Percentiles rank a stretch among this genome's conserved stretches.
phyloP scores from a whole-genome alignment of 2,329 filamentous ascomycete genomes.

The Arthrobotrys sinensis region DNA sequence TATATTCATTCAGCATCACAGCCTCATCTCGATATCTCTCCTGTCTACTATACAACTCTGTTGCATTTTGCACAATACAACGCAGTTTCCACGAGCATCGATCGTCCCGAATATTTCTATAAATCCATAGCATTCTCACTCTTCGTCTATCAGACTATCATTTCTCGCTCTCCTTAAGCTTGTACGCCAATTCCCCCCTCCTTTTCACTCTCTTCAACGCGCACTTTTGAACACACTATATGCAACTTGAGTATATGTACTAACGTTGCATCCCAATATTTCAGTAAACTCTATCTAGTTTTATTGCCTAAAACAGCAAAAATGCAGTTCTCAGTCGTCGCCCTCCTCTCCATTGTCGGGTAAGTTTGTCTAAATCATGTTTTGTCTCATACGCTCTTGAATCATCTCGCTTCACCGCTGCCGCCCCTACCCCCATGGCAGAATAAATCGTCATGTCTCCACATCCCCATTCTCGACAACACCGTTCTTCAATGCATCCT shows the following conservation, averaged over 20 bases:
- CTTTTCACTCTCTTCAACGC: not conserved
- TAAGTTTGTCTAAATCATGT: constrained; percentile 34
- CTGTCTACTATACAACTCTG: constrained; percentile 5
- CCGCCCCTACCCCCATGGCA: not conserved
- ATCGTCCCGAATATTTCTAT: constrained; percentile 21
- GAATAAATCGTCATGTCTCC: not conserved
- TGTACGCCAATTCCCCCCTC: constrained; percentile 1
- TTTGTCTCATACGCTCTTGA: constrained; percentile 21
- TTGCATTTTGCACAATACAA: constrained; percentile 45
- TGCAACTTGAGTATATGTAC: too few relatives aligned
- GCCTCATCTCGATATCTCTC: constrained; percentile 20
- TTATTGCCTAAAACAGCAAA: constrained; percentile 23
- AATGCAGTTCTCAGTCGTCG: constrained; percentile 51
- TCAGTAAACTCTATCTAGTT: constrained; percentile 27
- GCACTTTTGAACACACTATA: not conserved
- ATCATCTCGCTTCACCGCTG: constrained; percentile 18
- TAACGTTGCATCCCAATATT: not conserved
- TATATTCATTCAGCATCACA: constrained; percentile 25
- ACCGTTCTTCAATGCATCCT: not conserved
- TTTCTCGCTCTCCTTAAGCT: not conserved
- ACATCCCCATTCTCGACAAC: not conserved
- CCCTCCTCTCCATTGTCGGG: constrained; percentile 40
- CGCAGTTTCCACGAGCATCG: constrained; percentile 18
- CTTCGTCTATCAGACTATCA: constrained; percentile 12
- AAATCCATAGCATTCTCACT: constrained; percentile 11